Evolutionary conservation across 148 eudicot species (phyloP), one percentile per base, ranked within the genome.

Genomic region (Persicaria tinctoria): DNA sequence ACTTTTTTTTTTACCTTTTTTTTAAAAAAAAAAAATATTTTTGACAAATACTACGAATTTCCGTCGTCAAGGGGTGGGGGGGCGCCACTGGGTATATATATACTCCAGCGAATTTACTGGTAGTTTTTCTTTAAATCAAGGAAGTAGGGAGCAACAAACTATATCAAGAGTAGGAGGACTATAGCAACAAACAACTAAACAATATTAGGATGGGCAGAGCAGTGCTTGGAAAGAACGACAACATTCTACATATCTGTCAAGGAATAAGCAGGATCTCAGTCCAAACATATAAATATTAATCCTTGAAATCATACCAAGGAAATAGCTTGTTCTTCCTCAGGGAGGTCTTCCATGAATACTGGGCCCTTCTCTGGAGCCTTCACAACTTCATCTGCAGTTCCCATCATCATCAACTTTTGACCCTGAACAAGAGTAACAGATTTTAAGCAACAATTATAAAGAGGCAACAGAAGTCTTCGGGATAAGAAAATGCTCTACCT

Each of bases 331-430:
- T 92, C 98, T 83, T 95, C 97, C 86, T 95, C 98, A 38, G 97
- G 98, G 79, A 95, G 86, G 79, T 95, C 98, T 78, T 95, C 98
- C 81, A 89, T 83, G 79, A 95, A 95, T 54, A 95, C 87, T 46
- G 93, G 87, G 41, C 91, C 92, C 85, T 95, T 95, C 81, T 95
- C 98, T 53, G 98, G 98, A 75, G 97, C 98, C 86, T 92, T 95
- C 71, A 95, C 87, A 72, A 95, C 84, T 87, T 95, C 98, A 82
- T 95, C 98, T 7, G 97, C 97, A 79, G 97, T 95, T 82, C 98
- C 98, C 98, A 95, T 92, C 98, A 95, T 95, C 98, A 95, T 95
- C 79, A 95, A 79, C 68, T 88, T 86, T 80, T 95, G 98, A 83
- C 98, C 98, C 98, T 95, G 76, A 17, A 78, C 32, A 72, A 46